Evolutionary conservation across 805 yeast species (phyloP), one percentile per base, ranked within the genome.

Genomic region (Hemisphaericaspora nanyangensis): DNA sequence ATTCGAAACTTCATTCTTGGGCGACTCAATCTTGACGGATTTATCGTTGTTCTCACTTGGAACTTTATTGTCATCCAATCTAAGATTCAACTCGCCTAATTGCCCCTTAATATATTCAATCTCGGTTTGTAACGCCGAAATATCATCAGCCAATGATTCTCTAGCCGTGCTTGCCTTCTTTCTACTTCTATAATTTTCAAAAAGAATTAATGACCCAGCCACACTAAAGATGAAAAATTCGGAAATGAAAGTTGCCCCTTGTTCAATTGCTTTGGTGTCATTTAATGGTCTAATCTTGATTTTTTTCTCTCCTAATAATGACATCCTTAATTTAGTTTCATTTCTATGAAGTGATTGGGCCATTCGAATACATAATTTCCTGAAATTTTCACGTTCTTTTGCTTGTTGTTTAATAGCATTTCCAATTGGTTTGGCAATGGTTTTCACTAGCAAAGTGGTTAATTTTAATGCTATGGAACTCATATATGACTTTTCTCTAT

Each of bases 351-450:
- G 56, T 17, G 71, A 56, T 58, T 87, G 95, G 2, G 95, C 95
- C 19, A 85, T 65, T 8, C 58, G 56, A 15, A 87, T 81, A 55
- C 95, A 87, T 1, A 74, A 46, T 27, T 61, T 65, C 39, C 80
- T 72, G 60, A 87, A 86, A 3, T 58, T 44, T 4, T 79, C 82
- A 53, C 82, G 87, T 39, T 83, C 82, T 47, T 79, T 79, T 13
- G 95, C 93, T 52, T 83, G 88, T 13, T 77, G 66, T 55, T 85
- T 87, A 40, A 87, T 67, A 2, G 79, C 67, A 41, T 72, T 80
- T 3, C 91, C 87, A 22, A 86, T 72, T 1, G 95, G 95, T 55
- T 83, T 85, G 27, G 95, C 82, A 31, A 86, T 66, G 27, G 91
- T 86, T 45, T 90, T 62, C 6, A 85, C 76, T 38, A 85, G 70